Conservation (phyloP, 1,284 basidiomycete species). For the Puccinia polysora region DNA sequence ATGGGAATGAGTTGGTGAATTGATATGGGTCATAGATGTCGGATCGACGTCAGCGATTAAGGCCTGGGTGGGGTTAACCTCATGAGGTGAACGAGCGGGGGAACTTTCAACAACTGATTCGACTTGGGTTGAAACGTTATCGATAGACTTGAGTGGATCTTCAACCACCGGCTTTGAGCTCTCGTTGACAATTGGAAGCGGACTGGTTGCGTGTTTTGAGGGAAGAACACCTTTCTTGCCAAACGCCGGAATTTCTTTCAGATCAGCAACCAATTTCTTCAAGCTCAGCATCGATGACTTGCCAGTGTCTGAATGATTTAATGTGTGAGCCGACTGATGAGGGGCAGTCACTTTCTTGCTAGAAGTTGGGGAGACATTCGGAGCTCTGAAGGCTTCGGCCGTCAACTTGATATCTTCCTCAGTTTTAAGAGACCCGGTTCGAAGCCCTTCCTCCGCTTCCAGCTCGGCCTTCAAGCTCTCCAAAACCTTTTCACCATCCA, state of each 20-base stretch:
- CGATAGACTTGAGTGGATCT: background rate
- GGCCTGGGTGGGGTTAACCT: background rate
- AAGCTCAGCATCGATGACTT: background rate
- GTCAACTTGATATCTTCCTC: constrained; percentile 7
- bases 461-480: background rate
- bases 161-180: background rate
- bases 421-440: background rate
- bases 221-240: background rate
- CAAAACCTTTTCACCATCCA: constrained; percentile 4
- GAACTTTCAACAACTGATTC: constrained; percentile 17
- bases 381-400: constrained; percentile 3
- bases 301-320: background rate
- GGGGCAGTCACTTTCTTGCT: constrained; percentile 1
- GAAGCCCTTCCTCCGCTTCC: background rate
- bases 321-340: background rate
- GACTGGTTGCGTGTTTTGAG: background rate
- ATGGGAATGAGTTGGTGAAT: background rate
- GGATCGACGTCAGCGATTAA: background rate
- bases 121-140: background rate
- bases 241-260: constrained; percentile 22
- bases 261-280: constrained; percentile 8
- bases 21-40: background rate
- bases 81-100: background rate
- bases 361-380: constrained; percentile 10
- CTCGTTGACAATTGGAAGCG: background rate